These are phyloP conservation scores for Hypoxylon sp. DNA, from an alignment of 2,329 filamentous ascomycete genomes.

Conservation along the genomic window DNA sequence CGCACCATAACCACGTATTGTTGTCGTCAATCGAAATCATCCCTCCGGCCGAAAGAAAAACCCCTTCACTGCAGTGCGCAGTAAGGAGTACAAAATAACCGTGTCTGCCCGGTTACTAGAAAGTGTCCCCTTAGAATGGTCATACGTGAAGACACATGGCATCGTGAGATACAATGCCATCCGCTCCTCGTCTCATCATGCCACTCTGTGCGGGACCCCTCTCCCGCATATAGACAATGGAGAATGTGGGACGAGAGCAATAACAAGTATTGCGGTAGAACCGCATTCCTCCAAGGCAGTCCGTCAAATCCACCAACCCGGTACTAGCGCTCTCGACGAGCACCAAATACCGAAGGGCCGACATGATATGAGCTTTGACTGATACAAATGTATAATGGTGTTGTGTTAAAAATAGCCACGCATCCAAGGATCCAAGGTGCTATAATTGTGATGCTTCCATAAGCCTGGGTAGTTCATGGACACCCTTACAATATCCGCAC, in stretches of 20 bases:
- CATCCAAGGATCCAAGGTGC: slow-evolving; percentile 24
- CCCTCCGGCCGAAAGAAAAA: slow-evolving; percentile 2
- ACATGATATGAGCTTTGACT: slow-evolving; percentile 2
- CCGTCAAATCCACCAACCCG: slow-evolving; percentile 16
- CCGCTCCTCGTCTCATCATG: neutral
- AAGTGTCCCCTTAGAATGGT: neutral
- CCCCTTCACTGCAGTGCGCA: neutral
- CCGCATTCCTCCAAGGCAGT: slow-evolving; percentile 14
- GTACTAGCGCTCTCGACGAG: slow-evolving; percentile 2
- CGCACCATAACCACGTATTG: neutral
- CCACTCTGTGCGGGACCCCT: neutral
- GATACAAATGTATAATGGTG: neutral
- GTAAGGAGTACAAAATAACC: neutral
- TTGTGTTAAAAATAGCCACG: neutral
- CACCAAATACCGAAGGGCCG: slow-evolving; percentile 1
- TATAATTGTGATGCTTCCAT: slow-evolving; percentile 14
- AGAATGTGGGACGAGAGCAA: slow-evolving; percentile 2
- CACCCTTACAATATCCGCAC: slow-evolving; percentile 4
- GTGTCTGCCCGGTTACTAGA: neutral
- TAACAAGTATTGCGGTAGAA: neutral
- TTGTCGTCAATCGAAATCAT: neutral
- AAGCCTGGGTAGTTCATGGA: slow-evolving; percentile 19
- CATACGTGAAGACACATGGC: slow-evolving; percentile 3
- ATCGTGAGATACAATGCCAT: neutral
- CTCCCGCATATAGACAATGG: neutral